Base-by-base conservation (phyloP, 371 early-diverging fungal species). In the Mucor plumbeus region DNA sequence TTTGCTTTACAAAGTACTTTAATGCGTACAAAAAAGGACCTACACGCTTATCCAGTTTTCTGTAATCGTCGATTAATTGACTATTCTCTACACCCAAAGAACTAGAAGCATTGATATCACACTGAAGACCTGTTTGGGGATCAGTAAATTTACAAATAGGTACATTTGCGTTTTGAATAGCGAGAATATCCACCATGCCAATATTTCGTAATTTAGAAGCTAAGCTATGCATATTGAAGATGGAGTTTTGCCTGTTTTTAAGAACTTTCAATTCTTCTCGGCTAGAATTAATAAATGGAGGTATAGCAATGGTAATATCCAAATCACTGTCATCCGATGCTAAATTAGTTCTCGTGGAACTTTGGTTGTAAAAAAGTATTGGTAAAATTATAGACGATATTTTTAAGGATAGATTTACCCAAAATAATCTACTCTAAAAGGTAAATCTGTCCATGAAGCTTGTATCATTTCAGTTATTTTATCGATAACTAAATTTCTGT, bases 131-230 rank as follows among this genome's bases (percentile, higher is more conserved):
- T 31, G 73, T 66, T 34, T 79, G 72, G 0, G 89, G 89, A 50
- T 91, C 91, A 59, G 69, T 76, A 59, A 90, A 89, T 69, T 88
- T 91, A 77, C 87, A 88, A 21, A 91, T 88, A 0, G 90, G 90
- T 1, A 91, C 90, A 50, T 71, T 82, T 0, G 90, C 73, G 1
- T 19, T 26, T 0, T 59, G 56, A 26, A 80, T 68, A 9, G 77
- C 54, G 15, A 53, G 8, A 3, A 76, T 67, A 31, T 71, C 21
- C 5, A n/a, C 10, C 80, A 80, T 76, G 41, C 77, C 75, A 4
- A 64, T 59, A 10, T 26, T 14, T 5, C 35, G 39, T 15, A 80
- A 59, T 1, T 55, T 15, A 8, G 35, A 10, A 7, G 72, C 68
- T 6, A 80, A 35, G 14, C 5, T 40, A 7, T 55, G 11, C 77